A percentile compares a stretch with the other conserved stretches of the same genome.
Evolutionary conservation across 164 flowering plant species (phyloP).

Genomic region (Echeveria elegans): DNA sequence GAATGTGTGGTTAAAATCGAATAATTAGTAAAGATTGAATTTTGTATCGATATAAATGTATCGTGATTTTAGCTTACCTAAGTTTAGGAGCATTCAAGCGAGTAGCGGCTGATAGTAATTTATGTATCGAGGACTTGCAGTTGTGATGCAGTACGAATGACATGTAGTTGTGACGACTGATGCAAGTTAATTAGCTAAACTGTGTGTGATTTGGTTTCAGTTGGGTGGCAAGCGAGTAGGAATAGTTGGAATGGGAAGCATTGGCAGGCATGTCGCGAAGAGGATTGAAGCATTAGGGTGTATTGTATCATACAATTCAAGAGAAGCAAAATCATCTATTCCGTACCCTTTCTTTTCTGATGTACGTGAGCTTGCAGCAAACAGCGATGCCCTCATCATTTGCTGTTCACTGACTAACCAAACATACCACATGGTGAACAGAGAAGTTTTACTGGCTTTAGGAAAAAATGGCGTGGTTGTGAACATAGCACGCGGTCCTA

Average conservation of each 20-base stretch:
- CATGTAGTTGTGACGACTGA: neutral
- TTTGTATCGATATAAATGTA: no score
- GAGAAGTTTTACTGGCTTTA: slow-evolving; percentile 41
- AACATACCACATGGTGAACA: slow-evolving; percentile 53
- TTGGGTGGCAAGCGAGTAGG: slow-evolving; percentile 58
- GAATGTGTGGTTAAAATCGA: no score
- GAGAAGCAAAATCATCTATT: slow-evolving; percentile 32
- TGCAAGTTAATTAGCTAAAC: neutral
- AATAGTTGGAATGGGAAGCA: slow-evolving; percentile 67
- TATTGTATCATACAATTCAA: slow-evolving; percentile 47
- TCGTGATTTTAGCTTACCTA: no score
- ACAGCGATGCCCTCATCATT: slow-evolving; percentile 42
- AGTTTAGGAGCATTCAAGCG: no score
- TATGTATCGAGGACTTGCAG: no score
- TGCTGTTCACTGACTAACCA: slow-evolving; percentile 50
- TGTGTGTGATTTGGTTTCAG: slow-evolving; percentile 24
- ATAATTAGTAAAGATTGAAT: no score
- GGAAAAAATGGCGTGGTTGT: slow-evolving; percentile 57
- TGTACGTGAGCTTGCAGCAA: slow-evolving; percentile 38
- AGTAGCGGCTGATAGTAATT: no score
- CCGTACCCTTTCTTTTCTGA: slow-evolving; percentile 31
- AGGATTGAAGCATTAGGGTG: slow-evolving; percentile 63
- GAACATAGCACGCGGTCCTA: slow-evolving; percentile 57
- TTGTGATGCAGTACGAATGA: neutral
- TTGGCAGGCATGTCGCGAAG: slow-evolving; percentile 55